Evolutionary conservation across 2,329 filamentous ascomycete genomes (phyloP), one percentile per base, ranked within the genome.

Genomic region (Diaporthe velutina): DNA sequence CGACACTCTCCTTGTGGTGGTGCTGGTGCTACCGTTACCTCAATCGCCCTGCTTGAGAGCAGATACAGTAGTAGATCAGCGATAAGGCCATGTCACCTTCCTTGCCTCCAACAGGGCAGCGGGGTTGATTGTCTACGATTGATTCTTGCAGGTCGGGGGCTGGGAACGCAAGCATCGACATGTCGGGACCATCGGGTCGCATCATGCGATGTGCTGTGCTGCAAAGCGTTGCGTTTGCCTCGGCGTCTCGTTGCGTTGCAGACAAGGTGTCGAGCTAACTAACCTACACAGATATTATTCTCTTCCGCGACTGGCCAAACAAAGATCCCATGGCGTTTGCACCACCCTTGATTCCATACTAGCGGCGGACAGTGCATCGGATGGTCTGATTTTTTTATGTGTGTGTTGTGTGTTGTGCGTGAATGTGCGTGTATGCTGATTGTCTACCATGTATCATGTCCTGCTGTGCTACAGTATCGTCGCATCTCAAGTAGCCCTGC

Each of bases 341-440:
- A 67, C 61, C 61, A 15, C 61, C 28, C 45, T 52, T 67, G 61
- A 67, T 67, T 67, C 30, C 61, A 52, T 45, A 67, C 61, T 67
- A 67, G 61, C 61, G 61, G 28, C 61, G 30, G 61, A 50, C 42
- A 50, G 19, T 50, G 45, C 45, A 67, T 67, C 61, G 61, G 42
- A 66, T 50, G n/a, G 25, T 64, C 8, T 64, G 35, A 22, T 28
- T n/a, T n/a, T n/a, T n/a, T n/a, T 25, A 17, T 67, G 6, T 15
- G 28, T 52, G 10, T 15, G 22, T 48, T 19, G 28, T 1, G 2
- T 54, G 33, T 25, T 54, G n/a, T 10, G 30, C 15, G n/a, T n/a
- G n/a, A n/a, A n/a, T n/a, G n/a, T n/a, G 42, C 17, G 64, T 54
- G 64, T 33, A n/a, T 68, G 64, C 64, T 68, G 30, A 40, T 33